These are phyloP conservation scores for Saccharomycopsis crataegensis DNA, from an alignment of 1,139 yeast genomes.

Conservation along the genomic window DNA sequence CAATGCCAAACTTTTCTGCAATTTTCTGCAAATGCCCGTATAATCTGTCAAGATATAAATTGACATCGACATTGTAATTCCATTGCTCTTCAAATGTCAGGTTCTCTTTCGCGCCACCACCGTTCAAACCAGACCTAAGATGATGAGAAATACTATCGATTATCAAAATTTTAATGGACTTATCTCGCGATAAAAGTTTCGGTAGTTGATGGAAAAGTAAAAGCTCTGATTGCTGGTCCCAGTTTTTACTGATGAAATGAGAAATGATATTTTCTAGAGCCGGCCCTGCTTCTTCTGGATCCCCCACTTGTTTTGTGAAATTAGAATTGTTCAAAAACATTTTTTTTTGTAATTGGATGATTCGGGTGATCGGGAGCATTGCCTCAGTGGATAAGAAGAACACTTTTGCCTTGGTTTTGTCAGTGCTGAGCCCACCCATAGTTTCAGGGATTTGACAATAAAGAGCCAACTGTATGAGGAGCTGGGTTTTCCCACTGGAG, in stretches of 20 bases:
- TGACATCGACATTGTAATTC: background rate
- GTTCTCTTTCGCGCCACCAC: conserved; percentile 31
- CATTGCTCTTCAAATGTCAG: background rate
- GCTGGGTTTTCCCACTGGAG: conserved; percentile 79
- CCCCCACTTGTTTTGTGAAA: conserved; percentile 20
- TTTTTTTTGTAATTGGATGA: conserved; percentile 32
- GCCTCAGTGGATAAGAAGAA: conserved; percentile 76
- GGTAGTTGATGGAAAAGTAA: conserved; percentile 62
- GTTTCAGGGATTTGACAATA: conserved; percentile 44
- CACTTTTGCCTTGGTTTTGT: background rate
- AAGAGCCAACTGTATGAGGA: conserved; percentile 56
- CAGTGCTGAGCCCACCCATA: conserved; percentile 38
- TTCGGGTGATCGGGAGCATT: conserved; percentile 56
- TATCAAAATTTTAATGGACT: conserved; percentile 45
- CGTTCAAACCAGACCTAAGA: conserved; percentile 55
- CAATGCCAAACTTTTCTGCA: conserved; percentile 43
- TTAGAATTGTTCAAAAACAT: conserved; percentile 18
- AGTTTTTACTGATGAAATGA: conserved; percentile 48
- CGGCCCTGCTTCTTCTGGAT: conserved; percentile 29
- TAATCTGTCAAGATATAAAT: conserved; percentile 36
- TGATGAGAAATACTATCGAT: conserved; percentile 89
- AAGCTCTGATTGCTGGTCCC: conserved; percentile 71
- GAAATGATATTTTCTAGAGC: conserved; percentile 22
- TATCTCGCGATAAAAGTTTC: conserved; percentile 36
- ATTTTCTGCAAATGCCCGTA: conserved; percentile 44